phyloP scores from a whole-genome alignment of 345 rosid species.

The Diplotaxis tenuifolia region DNA sequence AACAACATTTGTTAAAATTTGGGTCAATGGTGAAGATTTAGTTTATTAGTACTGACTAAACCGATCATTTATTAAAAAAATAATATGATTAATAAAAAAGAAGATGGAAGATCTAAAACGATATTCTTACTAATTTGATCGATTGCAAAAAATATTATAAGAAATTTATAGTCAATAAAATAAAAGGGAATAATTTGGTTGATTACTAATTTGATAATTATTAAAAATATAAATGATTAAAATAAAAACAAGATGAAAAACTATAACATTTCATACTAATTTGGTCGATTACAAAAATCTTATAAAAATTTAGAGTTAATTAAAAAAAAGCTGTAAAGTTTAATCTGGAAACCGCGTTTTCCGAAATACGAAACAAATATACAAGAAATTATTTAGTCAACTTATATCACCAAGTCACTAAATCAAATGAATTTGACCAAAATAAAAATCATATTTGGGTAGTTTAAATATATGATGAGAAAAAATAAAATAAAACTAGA shows the following conservation, averaged over 20 bases:
- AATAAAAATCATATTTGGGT: neutral
- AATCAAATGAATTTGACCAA: neutral
- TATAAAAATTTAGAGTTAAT: neutral
- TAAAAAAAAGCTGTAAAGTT: neutral
- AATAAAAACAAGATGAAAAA: neutral
- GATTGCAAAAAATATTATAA: neutral
- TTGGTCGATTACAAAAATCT: neutral
- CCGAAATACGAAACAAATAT: neutral
- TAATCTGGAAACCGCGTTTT: neutral
- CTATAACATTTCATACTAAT: too few species aligned
- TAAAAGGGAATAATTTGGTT: too few species aligned
- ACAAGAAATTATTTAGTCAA: neutral
- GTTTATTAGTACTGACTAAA: neutral
- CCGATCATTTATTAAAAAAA: neutral
- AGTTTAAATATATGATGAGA: neutral
- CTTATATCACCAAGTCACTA: neutral
- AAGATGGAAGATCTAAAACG: neutral
- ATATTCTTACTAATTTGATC: neutral
- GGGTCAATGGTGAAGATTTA: neutral
- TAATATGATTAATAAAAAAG: neutral
- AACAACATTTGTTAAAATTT: neutral
- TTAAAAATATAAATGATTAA: neutral
- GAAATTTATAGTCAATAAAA: neutral
- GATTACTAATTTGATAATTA: too few species aligned
- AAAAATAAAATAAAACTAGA: neutral